Conservation (phyloP, 208 protist genomes). For the Acanthamoeba lenticulata region DNA sequence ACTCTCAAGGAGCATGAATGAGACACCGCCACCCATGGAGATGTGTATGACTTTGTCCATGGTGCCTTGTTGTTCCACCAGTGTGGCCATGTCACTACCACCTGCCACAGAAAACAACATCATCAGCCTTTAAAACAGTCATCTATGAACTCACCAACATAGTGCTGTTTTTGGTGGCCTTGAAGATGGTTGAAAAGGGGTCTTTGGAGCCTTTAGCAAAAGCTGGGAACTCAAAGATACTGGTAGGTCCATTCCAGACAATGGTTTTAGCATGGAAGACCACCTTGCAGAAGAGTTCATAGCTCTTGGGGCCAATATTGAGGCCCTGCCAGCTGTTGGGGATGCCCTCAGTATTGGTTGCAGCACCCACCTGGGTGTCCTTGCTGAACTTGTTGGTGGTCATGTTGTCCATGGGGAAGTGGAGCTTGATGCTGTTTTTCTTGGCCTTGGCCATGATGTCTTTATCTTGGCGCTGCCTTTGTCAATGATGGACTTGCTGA, state of each 20-base stretch:
- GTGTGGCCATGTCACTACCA: constrained; percentile 98
- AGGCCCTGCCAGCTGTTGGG: constrained; percentile 91
- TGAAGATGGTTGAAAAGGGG: constrained; percentile 81
- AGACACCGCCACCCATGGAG: constrained; percentile 99
- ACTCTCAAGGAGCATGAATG: constrained; percentile 99
- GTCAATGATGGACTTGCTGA: constrained; percentile 97
- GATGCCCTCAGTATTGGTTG: constrained; percentile 85
- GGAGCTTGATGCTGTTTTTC: constrained; percentile 95
- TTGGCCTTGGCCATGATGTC: constrained; percentile 95
- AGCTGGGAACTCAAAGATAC: constrained; percentile 97
- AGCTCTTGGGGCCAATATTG: constrained; percentile 95
- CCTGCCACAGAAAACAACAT: constrained; percentile 76
- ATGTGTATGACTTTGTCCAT: constrained; percentile 96
- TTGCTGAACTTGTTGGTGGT: constrained; percentile 92
- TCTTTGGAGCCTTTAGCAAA: constrained; percentile 94
- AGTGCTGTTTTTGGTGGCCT: constrained; percentile 90
- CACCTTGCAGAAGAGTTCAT: constrained; percentile 86
- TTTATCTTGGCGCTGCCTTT: constrained; percentile 85
- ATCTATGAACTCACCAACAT: background rate
- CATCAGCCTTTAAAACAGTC: background rate
- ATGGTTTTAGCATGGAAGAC: constrained; percentile 92
- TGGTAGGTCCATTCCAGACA: constrained; percentile 97
- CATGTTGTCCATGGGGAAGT: constrained; percentile 98
- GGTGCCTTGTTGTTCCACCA: constrained; percentile 91
- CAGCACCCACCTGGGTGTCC: constrained; percentile 23